Base-by-base conservation (phyloP, 2,329 filamentous ascomycete genomes). In the Alternaria triticina region DNA sequence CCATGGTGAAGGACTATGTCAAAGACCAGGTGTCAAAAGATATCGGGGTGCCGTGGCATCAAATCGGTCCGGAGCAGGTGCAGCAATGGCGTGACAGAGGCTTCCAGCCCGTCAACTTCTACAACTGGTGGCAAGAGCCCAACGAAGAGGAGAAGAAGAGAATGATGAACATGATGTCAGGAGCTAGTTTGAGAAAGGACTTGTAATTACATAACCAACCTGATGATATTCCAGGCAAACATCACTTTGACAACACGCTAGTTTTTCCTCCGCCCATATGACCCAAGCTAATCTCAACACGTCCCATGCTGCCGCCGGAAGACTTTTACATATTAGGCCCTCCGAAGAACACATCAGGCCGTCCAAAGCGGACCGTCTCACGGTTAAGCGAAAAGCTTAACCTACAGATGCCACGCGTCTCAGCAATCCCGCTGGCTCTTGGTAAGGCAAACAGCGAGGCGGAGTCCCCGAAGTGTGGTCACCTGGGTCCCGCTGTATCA, bases 1-100 rank as follows among this genome's bases (percentile, higher is more conserved):
- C 5, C 22, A n/a, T 8, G 6, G 45, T 47, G 23, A 10, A 47
- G 45, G 8, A 27, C 25, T 47, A 27, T 27, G 36, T 62, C 11
- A 63, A 57, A 20, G 66, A 70, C 40, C 55, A 58, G 1, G 54
- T 70, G 25, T 64, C 57, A 3, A 67, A 70, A 28, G 67, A 70
- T 27, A 13, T 71, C 12, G 58, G 58, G 1, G 46, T 68, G 4
- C 57, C 58, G 4, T 70, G 36, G 20, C 67, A 69, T 15, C 46
- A 68, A 27, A 28, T 71, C 28, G 58, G 57, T 7, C n/a, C 61
- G 3, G 40, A 65, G 27, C 36, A 68, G 22, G 58, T 65, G n/a
- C 51, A 61, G 45, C 23, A 62, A 17, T 70, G 66, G 68, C 43
- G 58, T 15, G 59, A 61, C 10, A 69, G 55, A 44, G 66, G 64